These are phyloP conservation scores for Hansenula sp. DNA, from an alignment of 1,139 yeast genomes.

Conservation along the genomic window DNA sequence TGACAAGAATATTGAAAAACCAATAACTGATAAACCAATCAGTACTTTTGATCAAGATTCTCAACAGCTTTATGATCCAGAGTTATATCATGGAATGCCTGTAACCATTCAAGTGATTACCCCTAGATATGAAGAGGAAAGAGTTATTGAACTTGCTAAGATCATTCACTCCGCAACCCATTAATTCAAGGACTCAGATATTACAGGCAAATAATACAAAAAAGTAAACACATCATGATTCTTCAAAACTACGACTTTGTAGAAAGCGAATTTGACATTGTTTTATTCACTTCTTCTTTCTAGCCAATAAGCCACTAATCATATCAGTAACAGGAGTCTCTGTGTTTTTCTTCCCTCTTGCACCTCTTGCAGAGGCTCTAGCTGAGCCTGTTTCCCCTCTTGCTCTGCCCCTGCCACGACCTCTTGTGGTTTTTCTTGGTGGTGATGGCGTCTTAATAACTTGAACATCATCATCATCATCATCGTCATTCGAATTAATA, in stretches of 20 bases:
- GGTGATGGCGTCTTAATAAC: conserved; percentile 6
- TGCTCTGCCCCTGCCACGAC: conserved; percentile 5
- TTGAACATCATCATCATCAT: conserved; percentile 9
- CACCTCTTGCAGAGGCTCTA: conserved; percentile 4
- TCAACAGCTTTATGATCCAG: conserved; percentile 44
- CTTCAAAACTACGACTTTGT: no score
- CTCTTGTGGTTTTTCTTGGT: conserved; percentile 2
- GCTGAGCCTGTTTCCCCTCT: conserved; percentile 1
- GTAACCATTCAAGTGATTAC: conserved; percentile 62
- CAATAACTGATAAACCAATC: conserved; percentile 27
- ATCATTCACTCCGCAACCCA: neutral
- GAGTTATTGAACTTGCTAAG: conserved; percentile 31
- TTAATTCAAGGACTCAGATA: no score
- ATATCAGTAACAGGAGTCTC: conserved; percentile 25
- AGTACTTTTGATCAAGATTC: conserved; percentile 36
- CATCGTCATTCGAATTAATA: conserved; percentile 9
- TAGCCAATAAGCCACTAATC: conserved; percentile 21
- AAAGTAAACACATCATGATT: no score
- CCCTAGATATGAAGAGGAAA: conserved; percentile 54
- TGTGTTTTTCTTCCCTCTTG: conserved; percentile 7
- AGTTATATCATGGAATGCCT: conserved; percentile 55
- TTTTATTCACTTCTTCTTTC: conserved; percentile 17
- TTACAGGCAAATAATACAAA: no score
- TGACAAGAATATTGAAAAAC: conserved; percentile 39
- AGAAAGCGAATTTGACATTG: no score